Percentiles rank a stretch among this genome's conserved stretches.
Conservation (phyloP, 306 rosid species). For the Cajanus cajan region DNA sequence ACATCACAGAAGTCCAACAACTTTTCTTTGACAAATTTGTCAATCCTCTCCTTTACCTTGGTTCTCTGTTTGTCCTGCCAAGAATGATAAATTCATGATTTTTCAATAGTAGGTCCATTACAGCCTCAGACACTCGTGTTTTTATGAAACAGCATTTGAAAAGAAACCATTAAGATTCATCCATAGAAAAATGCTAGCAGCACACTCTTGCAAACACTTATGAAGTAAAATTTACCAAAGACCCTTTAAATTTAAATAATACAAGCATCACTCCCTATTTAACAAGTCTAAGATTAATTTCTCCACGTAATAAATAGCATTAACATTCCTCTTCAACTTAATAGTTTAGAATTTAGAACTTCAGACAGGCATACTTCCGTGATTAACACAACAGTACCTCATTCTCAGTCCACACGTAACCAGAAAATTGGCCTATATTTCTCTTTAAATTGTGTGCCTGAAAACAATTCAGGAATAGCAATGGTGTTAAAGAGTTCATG, state of each 20-base stretch:
- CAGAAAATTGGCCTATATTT: conserved; percentile 49
- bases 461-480: conserved; percentile 26
- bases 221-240: neutral
- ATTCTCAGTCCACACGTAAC: conserved; percentile 42
- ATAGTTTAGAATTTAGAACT: neutral
- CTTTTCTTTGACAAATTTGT: conserved; percentile 90
- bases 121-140: conserved; percentile 3
- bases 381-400: conserved; percentile 31
- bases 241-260: neutral
- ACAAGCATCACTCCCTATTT: neutral
- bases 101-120: neutral
- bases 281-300: neutral
- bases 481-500: neutral
- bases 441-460: conserved; percentile 59
- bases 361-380: neutral
- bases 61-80: conserved; percentile 76
- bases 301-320: neutral
- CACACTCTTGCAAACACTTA: neutral
- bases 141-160: conserved; percentile 3
- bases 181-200: neutral
- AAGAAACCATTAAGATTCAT: neutral
- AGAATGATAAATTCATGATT: conserved; percentile 12
- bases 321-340: neutral
- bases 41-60: conserved; percentile 83
- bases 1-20: conserved; percentile 82